phyloP scores from a whole-genome alignment of 1,284 basidiomycete genomes.

The Boletus subluridellus region DNA sequence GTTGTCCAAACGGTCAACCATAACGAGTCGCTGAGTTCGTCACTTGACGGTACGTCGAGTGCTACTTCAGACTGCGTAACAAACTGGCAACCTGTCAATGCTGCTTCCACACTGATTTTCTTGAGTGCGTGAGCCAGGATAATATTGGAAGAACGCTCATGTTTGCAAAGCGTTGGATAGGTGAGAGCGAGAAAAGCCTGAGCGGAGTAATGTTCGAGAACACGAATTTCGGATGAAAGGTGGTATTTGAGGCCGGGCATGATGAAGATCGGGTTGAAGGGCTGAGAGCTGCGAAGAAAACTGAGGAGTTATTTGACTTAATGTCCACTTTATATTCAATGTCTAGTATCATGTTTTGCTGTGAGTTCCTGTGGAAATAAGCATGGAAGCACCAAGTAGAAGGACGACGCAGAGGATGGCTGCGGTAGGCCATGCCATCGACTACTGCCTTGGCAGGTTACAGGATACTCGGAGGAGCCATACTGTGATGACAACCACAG shows the following conservation, averaged over 20 bases:
- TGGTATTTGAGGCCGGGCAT: slow-evolving; percentile 30
- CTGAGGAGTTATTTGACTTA: not conserved
- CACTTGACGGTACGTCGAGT: slow-evolving; percentile 10
- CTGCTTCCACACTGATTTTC: slow-evolving; percentile 38
- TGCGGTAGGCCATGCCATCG: slow-evolving; percentile 1
- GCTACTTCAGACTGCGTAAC: slow-evolving; percentile 34
- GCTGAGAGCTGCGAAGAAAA: slow-evolving; percentile 23
- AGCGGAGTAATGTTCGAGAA: slow-evolving; percentile 45
- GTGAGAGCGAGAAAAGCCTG: slow-evolving; percentile 42
- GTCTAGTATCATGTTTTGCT: slow-evolving; percentile 11
- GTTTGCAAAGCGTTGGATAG: slow-evolving; percentile 41
- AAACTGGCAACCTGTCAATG: slow-evolving; percentile 39
- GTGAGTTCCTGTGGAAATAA: slow-evolving; percentile 22
- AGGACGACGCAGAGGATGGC: slow-evolving; percentile 14
- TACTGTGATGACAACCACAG: slow-evolving; percentile 15
- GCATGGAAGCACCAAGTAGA: slow-evolving; percentile 11
- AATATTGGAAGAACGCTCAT: slow-evolving; percentile 51
- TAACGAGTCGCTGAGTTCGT: slow-evolving; percentile 32
- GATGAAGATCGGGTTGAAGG: slow-evolving; percentile 16
- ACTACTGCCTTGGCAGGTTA: not conserved
- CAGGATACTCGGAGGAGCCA: not conserved
- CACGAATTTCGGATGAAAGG: slow-evolving; percentile 25
- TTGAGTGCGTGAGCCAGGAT: slow-evolving; percentile 51
- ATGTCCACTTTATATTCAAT: slow-evolving; percentile 11
- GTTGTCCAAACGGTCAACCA: slow-evolving; percentile 53